These are phyloP conservation scores for Ophiocordyceps camponoti-saundersi DNA, from an alignment of 2,329 filamentous ascomycete genomes.

Conservation along the genomic window DNA sequence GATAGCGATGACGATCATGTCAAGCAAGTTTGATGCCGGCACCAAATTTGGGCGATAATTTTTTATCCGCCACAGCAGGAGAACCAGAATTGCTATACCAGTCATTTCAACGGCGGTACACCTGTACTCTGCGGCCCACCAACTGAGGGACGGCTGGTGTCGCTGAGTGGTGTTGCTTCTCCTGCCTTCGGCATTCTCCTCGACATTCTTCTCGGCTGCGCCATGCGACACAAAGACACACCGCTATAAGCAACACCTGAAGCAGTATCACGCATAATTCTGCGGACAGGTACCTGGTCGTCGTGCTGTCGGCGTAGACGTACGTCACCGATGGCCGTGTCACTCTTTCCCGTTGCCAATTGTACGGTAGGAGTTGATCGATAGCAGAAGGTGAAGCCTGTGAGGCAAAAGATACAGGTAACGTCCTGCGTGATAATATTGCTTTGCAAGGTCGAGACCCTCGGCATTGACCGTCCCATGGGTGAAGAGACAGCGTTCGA, in stretches of 20 bases:
- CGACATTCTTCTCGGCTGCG: background rate
- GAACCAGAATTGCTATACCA: slow-evolving; percentile 10
- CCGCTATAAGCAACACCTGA: background rate
- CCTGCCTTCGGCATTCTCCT: background rate
- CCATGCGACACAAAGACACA: background rate
- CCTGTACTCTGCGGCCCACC: slow-evolving; percentile 19
- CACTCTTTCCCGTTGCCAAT: no score
- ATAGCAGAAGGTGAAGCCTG: no score
- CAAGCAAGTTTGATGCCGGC: slow-evolving; percentile 14
- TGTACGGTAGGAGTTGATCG: no score
- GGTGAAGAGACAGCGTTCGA: no score
- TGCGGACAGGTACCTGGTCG: no score
- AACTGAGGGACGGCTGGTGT: slow-evolving; percentile 11
- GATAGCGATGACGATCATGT: slow-evolving; percentile 18
- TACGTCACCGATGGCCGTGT: no score
- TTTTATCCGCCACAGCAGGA: slow-evolving; percentile 13
- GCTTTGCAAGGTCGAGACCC: no score
- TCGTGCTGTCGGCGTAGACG: no score
- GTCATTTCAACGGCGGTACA: slow-evolving; percentile 13
- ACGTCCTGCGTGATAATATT: no score
- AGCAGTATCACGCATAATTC: no score
- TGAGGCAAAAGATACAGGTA: no score
- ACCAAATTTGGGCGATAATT: slow-evolving; percentile 12
- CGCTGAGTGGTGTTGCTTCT: background rate
- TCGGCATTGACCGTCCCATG: no score